Evolutionary conservation across 495 filamentous ascomycete species (phyloP).

Genomic region (Letharia lupina): DNA sequence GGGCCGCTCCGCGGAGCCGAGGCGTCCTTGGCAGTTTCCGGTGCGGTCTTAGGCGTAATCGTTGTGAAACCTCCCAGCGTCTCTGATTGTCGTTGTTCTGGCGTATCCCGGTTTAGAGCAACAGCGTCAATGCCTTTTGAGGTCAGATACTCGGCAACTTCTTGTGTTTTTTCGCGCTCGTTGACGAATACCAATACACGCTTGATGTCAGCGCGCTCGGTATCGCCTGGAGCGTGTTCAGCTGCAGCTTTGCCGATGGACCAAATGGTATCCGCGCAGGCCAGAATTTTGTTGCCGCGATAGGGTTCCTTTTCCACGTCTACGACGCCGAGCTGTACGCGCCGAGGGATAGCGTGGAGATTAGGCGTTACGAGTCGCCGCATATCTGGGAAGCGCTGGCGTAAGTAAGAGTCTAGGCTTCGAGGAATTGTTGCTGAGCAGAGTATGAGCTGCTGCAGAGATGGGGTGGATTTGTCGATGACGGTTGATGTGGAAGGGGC

Average conservation of each 20-base stretch:
- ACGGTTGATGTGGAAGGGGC: constrained; percentile 69
- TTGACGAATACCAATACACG: constrained; percentile 96
- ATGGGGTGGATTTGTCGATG: constrained; percentile 65
- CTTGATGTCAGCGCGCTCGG: constrained; percentile 54
- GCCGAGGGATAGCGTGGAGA: constrained; percentile 86
- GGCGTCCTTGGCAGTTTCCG: constrained; percentile 24
- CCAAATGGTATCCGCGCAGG: constrained; percentile 91
- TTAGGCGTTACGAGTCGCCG: constrained; percentile 83
- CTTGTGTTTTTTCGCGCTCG: constrained; percentile 78
- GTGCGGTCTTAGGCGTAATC: constrained; percentile 9
- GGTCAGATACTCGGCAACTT: constrained; percentile 69
- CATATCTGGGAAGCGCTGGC: constrained; percentile 72
- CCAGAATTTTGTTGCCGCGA: constrained; percentile 78
- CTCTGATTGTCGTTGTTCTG: constrained; percentile 61
- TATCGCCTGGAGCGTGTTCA: constrained; percentile 18
- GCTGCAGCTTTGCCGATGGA: constrained; percentile 71
- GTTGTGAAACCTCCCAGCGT: constrained; percentile 69
- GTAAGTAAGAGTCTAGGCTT: constrained; percentile 75
- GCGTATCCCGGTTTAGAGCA: constrained; percentile 72
- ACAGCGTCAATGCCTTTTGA: constrained; percentile 82
- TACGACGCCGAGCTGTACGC: constrained; percentile 88
- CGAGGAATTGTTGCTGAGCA: constrained; percentile 95
- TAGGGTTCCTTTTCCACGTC: constrained; percentile 86
- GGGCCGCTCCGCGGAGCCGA: constrained; percentile 24
- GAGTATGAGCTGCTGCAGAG: constrained; percentile 79